phyloP scores from a whole-genome alignment of 495 filamentous ascomycete genomes.

The Aspergillus hancockii region DNA sequence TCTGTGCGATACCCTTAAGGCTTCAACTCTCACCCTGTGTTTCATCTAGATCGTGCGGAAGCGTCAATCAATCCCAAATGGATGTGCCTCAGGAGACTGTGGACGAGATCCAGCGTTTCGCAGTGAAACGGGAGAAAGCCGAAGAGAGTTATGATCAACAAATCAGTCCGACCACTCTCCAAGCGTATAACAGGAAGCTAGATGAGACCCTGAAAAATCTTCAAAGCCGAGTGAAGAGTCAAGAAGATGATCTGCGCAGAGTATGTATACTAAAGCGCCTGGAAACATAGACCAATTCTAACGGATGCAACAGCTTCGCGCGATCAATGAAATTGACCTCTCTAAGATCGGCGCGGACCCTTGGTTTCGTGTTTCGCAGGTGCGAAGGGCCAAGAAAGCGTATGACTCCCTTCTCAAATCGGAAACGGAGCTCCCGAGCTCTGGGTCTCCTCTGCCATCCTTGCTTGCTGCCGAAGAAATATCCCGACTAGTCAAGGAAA shows the following conservation, averaged over 20 bases:
- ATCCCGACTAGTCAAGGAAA: constrained; percentile 62
- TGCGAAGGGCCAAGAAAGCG: constrained; percentile 59
- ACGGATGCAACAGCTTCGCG: constrained; percentile 42
- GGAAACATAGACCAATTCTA: constrained; percentile 20
- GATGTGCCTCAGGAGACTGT: constrained; percentile 34
- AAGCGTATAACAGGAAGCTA: constrained; percentile 52
- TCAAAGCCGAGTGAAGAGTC: constrained; percentile 62
- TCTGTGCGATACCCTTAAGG: not conserved
- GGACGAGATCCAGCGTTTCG: constrained; percentile 41
- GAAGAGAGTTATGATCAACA: constrained; percentile 36
- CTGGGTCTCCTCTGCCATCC: constrained; percentile 67
- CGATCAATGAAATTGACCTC: constrained; percentile 45
- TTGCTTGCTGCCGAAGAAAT: constrained; percentile 69
- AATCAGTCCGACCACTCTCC: constrained; percentile 33
- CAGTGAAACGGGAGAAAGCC: constrained; percentile 36
- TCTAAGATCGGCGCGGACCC: constrained; percentile 38
- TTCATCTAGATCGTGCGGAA: not conserved
- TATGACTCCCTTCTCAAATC: constrained; percentile 62
- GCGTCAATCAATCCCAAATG: constrained; percentile 24
- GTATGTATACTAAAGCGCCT: constrained; percentile 26
- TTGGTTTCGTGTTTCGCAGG: constrained; percentile 49
- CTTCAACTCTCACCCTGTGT: not conserved
- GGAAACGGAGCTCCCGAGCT: constrained; percentile 62
- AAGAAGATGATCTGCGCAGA: constrained; percentile 61
- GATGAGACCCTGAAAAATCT: constrained; percentile 66